Percentiles rank a stretch among this genome's conserved stretches.
These are phyloP conservation scores for Suillus ampliporus DNA, from an alignment of 768 basidiomycete genomes.

Conservation along the genomic window DNA sequence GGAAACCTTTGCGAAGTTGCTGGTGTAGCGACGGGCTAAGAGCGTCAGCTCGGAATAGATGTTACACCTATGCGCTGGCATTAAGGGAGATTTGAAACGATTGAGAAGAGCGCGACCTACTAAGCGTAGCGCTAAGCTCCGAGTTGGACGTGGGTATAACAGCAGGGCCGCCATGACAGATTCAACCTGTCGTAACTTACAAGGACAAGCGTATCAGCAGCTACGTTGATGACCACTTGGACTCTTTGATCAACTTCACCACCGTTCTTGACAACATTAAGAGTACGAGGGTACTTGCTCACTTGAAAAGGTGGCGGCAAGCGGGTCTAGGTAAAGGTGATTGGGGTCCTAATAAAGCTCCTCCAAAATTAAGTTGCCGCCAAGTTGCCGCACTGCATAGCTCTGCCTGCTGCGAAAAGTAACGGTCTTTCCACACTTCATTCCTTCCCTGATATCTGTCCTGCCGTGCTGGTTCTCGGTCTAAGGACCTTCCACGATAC, in stretches of 20 bases:
- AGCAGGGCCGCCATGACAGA: too few relatives aligned
- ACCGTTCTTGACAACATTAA: background rate
- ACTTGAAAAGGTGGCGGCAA: too few relatives aligned
- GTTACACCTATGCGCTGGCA: background rate
- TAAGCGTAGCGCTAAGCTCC: too few relatives aligned
- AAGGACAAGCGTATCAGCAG: too few relatives aligned
- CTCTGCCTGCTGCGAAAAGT: slow-evolving; percentile 1
- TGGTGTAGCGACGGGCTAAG: background rate
- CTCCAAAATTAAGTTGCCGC: slow-evolving; percentile 1
- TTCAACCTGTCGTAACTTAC: background rate
- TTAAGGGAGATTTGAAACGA: background rate
- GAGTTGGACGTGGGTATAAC: background rate
- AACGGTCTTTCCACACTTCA: slow-evolving; percentile 7
- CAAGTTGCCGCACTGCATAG: slow-evolving; percentile 1
- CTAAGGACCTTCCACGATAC: slow-evolving; percentile 21
- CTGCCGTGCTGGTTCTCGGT: slow-evolving; percentile 40
- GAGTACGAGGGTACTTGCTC: too few relatives aligned
- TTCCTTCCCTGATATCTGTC: slow-evolving; percentile 19
- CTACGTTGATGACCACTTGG: background rate
- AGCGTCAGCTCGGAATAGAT: too few relatives aligned
- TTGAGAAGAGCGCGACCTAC: background rate
- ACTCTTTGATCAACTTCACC: background rate
- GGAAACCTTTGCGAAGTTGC: background rate
- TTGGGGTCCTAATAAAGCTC: background rate
- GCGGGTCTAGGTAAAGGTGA: background rate